A percentile compares a stretch with the other conserved stretches of the same genome.
These are phyloP conservation scores for Pseudogymnoascus sp. DNA, from an alignment of 2,329 filamentous ascomycete genomes.

Conservation along the genomic window DNA sequence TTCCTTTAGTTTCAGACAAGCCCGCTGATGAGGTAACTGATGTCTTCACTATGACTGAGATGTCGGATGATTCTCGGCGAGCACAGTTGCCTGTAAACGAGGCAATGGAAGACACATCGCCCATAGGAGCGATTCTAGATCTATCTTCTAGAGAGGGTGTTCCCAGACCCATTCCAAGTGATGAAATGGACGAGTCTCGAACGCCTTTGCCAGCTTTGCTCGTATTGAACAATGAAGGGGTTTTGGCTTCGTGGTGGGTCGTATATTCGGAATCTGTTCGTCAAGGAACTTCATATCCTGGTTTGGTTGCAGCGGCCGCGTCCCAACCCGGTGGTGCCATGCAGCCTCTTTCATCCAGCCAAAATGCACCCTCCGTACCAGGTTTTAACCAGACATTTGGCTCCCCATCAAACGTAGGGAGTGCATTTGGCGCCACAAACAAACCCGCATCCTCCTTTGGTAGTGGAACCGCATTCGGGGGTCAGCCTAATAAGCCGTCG, in stretches of 20 bases:
- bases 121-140: slow-evolving; percentile 76
- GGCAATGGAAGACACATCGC: slow-evolving; percentile 62
- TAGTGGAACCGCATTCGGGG: slow-evolving; percentile 37
- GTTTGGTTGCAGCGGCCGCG: slow-evolving; percentile 49
- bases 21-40: slow-evolving; percentile 54
- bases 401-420: not conserved
- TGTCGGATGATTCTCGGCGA: slow-evolving; percentile 66
- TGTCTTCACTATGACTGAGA: slow-evolving; percentile 67
- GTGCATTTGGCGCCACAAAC: slow-evolving; percentile 10
- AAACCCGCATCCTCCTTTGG: slow-evolving; percentile 29
- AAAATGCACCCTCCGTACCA: slow-evolving; percentile 27
- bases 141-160: slow-evolving; percentile 78
- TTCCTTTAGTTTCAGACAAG: slow-evolving; percentile 55
- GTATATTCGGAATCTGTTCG: slow-evolving; percentile 83
- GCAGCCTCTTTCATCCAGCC: slow-evolving; percentile 17
- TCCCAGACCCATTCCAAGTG: slow-evolving; percentile 65
- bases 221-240: slow-evolving; percentile 81
- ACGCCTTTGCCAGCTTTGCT: slow-evolving; percentile 78
- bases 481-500: slow-evolving; percentile 12
- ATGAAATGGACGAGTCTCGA: slow-evolving; percentile 72
- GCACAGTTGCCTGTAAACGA: slow-evolving; percentile 69
- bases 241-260: slow-evolving; percentile 84
- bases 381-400: slow-evolving; percentile 17
- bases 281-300: slow-evolving; percentile 65
- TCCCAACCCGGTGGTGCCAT: slow-evolving; percentile 20